A percentile compares a stretch with the other conserved stretches of the same genome.
phyloP scores from a whole-genome alignment of 345 rosid species.

The Eucalyptus cloeziana region DNA sequence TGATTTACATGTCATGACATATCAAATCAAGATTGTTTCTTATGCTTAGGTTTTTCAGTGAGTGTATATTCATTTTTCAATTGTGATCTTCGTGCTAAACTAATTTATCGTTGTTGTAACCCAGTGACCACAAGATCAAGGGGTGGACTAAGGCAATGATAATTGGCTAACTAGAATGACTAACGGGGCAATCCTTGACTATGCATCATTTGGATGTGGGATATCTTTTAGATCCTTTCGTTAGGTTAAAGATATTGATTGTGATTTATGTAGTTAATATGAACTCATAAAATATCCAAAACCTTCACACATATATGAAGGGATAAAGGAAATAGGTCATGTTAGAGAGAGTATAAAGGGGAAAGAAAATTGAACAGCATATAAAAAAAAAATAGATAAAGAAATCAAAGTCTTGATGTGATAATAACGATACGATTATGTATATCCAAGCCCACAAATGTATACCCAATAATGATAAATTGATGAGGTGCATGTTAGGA shows the following conservation, averaged over 20 bases:
- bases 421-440: neutral
- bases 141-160: too few species aligned
- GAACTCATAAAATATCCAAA: neutral
- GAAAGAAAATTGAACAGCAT: neutral
- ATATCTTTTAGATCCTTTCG: neutral
- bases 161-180: too few species aligned
- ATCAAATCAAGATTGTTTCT: neutral
- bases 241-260: neutral
- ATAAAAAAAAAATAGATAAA: neutral
- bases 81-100: neutral
- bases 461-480: neutral
- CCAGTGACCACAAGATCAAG: too few species aligned
- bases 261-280: rapidly evolving
- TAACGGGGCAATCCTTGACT: too few species aligned
- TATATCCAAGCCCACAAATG: neutral
- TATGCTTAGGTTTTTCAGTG: rapidly evolving
- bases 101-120: rapidly evolving
- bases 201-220: neutral
- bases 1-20: neutral
- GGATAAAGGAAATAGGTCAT: neutral
- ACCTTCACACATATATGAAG: rapidly evolving
- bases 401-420: too few species aligned
- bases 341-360: neutral
- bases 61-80: neutral
- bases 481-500: neutral